phyloP scores from a whole-genome alignment of 306 rosid genomes.

The Casuarina equisetifolia region DNA sequence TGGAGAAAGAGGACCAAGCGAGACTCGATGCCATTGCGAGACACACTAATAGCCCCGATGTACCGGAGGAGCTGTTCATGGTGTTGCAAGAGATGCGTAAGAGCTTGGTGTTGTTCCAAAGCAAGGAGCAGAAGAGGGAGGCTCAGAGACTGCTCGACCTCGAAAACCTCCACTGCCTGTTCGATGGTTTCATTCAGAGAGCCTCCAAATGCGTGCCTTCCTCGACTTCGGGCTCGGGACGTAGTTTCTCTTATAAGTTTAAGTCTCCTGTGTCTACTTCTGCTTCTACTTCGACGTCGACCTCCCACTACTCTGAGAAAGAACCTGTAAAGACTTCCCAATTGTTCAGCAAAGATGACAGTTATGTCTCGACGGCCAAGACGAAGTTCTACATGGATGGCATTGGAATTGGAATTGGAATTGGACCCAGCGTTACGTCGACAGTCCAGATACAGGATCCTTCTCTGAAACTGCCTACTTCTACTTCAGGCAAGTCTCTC shows the following conservation, averaged over 20 bases:
- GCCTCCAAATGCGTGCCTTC: slow-evolving; percentile 69
- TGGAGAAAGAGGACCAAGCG: slow-evolving; percentile 65
- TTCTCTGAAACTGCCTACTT: slow-evolving; percentile 45
- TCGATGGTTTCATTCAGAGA: slow-evolving; percentile 77
- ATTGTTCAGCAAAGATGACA: slow-evolving; percentile 65
- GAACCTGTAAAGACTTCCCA: slow-evolving; percentile 33
- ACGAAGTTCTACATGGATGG: slow-evolving; percentile 49
- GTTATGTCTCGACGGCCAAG: slow-evolving; percentile 57
- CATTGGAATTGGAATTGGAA: slow-evolving; percentile 52
- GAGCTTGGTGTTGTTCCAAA: slow-evolving; percentile 47
- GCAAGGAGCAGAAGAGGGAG: slow-evolving; percentile 67
- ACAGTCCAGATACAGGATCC: slow-evolving; percentile 57
- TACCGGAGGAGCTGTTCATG: slow-evolving; percentile 76
- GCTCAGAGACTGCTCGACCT: slow-evolving; percentile 71
- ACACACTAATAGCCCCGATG: slow-evolving; percentile 47
- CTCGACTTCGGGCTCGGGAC: slow-evolving; percentile 17
- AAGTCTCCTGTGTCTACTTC: slow-evolving; percentile 21
- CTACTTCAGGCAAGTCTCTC: slow-evolving; percentile 41
- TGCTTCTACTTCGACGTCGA: slow-evolving; percentile 25
- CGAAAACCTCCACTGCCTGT: slow-evolving; percentile 57
- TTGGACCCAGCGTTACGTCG: slow-evolving; percentile 44
- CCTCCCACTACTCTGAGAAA: slow-evolving; percentile 34
- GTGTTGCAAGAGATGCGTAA: slow-evolving; percentile 72
- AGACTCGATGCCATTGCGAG: slow-evolving; percentile 54
- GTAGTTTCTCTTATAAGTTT: slow-evolving; percentile 17